A percentile compares a stretch with the other conserved stretches of the same genome.
These are phyloP conservation scores for Geranomyces michiganensis DNA, from an alignment of 192 early-diverging fungal genomes.

Conservation along the genomic window DNA sequence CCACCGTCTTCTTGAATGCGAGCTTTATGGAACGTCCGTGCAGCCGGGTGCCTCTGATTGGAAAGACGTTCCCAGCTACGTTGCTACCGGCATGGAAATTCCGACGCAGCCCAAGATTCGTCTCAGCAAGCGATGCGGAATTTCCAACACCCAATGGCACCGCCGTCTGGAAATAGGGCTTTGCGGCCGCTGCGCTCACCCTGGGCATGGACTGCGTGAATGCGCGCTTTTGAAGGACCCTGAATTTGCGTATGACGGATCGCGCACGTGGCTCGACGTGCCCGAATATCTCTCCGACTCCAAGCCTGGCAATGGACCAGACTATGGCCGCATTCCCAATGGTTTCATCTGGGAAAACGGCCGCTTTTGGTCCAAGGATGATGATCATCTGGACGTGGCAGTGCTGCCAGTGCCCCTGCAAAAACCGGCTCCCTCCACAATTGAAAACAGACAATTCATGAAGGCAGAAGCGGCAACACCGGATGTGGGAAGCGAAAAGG, in stretches of 20 bases:
- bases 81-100: conserved; percentile 10
- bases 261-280: conserved; percentile 10
- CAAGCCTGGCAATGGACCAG: background rate
- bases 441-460: background rate
- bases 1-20: conserved; percentile 23
- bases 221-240: background rate
- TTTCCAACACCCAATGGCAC: conserved; percentile 4
- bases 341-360: background rate
- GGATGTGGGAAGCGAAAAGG: no score
- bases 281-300: conserved; percentile 10
- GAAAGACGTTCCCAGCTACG: conserved; percentile 11
- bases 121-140: conserved; percentile 1
- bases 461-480: background rate
- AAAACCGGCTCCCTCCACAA: background rate
- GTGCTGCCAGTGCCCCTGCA: background rate
- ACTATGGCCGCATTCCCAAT: background rate
- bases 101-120: conserved; percentile 12
- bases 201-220: conserved; percentile 2
- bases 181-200: conserved; percentile 13
- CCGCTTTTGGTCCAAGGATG: background rate
- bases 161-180: background rate
- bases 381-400: no score
- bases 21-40: conserved; percentile 1
- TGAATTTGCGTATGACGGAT: background rate
- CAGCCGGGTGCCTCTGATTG: conserved; percentile 1